Base-by-base conservation (phyloP, 2,329 filamentous ascomycete species). In the Sarocladium oryzae region DNA sequence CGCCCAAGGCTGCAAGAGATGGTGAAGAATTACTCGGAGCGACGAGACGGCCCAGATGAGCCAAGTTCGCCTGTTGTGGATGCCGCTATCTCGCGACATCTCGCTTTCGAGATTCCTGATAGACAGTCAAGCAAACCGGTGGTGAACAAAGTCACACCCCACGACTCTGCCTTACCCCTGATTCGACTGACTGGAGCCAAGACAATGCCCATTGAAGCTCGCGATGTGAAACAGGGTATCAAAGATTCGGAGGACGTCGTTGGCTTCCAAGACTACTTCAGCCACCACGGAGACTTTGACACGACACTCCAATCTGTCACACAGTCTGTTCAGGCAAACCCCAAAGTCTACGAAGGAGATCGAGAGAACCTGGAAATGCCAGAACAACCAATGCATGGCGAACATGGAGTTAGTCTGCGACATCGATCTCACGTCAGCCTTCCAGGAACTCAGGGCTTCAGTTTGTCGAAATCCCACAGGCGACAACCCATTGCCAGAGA, bases 401-500 rank as follows among this genome's bases (percentile, higher is more conserved):
- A 63, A 9, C 67, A 66, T 51, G 63, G 62, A 4, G 67, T 76
- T 53, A 76, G 66, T 58, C 69, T 82, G 26, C 69, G 69, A 51
- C 70, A 72, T 28, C 72, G 70, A 54, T 77, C 76, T 2, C 77
- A 82, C 60, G 70, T 81, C 57, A 82, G 78, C 56, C 65, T 82
- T 10, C 66, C 64, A 40, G 75, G 74, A 40, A 65, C 68, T 8
- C 69, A 75, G 55, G 70, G 66, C 2, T 79, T 82, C 63, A 81
- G 70, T 55, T 63, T 82, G 50, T 66, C 71, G 40, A 73, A 71
- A 55, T 76, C 76, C 6, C 77, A 84, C 57, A 78, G 75, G 55
- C 74, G 78, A 23, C 79, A 84, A 53, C 81, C 84, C 0, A 82
- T 89, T 59, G 85, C 86, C 26, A 77, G 86, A 61, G 85, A 90